Evolutionary conservation across 345 rosid species (phyloP).

Genomic region (Aethionema arabicum): DNA sequence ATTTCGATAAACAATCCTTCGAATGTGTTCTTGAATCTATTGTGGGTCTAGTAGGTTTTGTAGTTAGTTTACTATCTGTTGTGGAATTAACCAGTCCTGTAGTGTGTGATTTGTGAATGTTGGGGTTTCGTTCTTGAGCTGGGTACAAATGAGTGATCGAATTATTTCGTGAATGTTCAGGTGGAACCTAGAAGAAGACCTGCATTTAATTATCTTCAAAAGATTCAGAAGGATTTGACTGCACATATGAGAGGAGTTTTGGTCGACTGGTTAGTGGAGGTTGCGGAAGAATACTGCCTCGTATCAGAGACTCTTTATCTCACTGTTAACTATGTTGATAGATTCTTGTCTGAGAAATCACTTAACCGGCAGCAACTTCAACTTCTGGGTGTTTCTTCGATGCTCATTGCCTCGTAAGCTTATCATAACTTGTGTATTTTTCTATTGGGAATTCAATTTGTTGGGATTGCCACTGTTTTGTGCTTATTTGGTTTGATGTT

Average conservation of each 20-base stretch:
- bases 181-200: constrained; percentile 53
- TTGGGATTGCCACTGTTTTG: not conserved
- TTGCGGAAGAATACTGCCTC: constrained; percentile 78
- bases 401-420: constrained; percentile 75
- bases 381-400: constrained; percentile 67
- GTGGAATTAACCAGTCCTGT: not conserved
- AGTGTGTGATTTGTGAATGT: not conserved
- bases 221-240: constrained; percentile 57
- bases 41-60: not conserved
- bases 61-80: not conserved
- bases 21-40: not conserved
- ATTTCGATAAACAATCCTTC: not conserved
- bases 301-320: constrained; percentile 64
- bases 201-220: constrained; percentile 51
- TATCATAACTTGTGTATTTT: not conserved
- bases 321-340: constrained; percentile 54
- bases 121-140: not conserved
- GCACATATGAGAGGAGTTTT: constrained; percentile 56
- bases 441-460: not conserved
- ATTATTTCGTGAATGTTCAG: constrained; percentile 30
- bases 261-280: constrained; percentile 24
- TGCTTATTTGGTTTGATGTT: constrained; percentile 17
- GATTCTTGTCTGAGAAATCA: constrained; percentile 49
- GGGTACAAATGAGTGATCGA: not conserved
- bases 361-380: constrained; percentile 55